phyloP scores from a whole-genome alignment of 495 filamentous ascomycete species.

The Talaromyces nanjingensis region DNA sequence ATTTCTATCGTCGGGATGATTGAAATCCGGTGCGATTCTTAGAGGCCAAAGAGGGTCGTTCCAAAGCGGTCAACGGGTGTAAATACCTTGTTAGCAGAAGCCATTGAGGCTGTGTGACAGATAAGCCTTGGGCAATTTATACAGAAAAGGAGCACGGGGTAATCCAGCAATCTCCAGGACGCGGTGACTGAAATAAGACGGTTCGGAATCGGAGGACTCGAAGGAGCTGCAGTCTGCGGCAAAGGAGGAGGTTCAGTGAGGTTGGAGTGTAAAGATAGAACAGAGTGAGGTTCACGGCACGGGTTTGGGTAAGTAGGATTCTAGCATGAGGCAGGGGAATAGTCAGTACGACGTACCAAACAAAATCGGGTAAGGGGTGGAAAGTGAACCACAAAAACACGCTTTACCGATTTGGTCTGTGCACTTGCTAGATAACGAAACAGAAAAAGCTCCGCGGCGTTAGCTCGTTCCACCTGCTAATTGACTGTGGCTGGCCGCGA shows the following conservation, averaged over 20 bases:
- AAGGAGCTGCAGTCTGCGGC: not conserved
- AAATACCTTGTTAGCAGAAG: slow-evolving; percentile 5
- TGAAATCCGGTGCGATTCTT: not conserved
- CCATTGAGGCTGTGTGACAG: slow-evolving; percentile 6
- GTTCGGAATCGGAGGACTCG: slow-evolving; percentile 1
- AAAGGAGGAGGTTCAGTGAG: not conserved
- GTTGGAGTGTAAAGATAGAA: not conserved
- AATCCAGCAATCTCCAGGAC: slow-evolving; percentile 8
- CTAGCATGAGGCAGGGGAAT: slow-evolving; percentile 5
- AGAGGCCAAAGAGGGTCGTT: not conserved
- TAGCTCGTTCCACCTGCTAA: not conserved
- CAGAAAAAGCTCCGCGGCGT: slow-evolving; percentile 3
- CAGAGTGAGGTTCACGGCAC: not conserved
- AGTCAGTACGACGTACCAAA: not conserved
- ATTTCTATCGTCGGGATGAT: not conserved
- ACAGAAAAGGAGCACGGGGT: not conserved
- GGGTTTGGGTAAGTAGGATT: not conserved
- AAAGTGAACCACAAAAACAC: not conserved
- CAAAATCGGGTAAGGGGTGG: slow-evolving; percentile 5
- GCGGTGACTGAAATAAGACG: not conserved
- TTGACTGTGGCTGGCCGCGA: slow-evolving; percentile 1
- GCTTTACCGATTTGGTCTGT: slow-evolving; percentile 2
- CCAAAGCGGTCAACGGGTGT: not conserved
- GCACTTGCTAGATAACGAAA: slow-evolving; percentile 2
- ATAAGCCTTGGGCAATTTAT: not conserved